Percentiles rank a stretch among this genome's conserved stretches.
Conservation (phyloP, 2,329 filamentous ascomycete genomes). For the Coleophoma crateriformis region DNA sequence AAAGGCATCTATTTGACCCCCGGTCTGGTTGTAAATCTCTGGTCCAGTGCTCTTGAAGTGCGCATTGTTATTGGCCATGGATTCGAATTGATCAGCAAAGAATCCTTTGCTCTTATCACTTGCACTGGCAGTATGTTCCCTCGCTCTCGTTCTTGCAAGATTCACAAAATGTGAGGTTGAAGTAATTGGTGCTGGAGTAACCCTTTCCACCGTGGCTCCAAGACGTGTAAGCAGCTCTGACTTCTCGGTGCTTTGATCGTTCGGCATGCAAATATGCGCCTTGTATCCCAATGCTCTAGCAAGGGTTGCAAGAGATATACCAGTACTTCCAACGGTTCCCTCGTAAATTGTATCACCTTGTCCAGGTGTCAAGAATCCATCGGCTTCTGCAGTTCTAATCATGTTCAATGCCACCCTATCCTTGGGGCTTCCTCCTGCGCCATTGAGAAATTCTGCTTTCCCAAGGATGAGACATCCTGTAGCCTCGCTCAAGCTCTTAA, state of each 20-base stretch:
- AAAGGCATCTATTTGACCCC: slow-evolving; percentile 74
- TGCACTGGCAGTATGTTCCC: slow-evolving; percentile 59
- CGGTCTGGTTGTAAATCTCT: slow-evolving; percentile 78
- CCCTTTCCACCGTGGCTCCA: slow-evolving; percentile 87
- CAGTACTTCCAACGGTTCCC: slow-evolving; percentile 92
- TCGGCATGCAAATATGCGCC: slow-evolving; percentile 95
- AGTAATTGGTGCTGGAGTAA: slow-evolving; percentile 88
- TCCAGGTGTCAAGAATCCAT: slow-evolving; percentile 69
- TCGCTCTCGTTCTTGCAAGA: slow-evolving; percentile 70
- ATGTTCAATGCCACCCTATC: slow-evolving; percentile 91
- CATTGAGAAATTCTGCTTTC: slow-evolving; percentile 96
- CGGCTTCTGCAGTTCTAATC: slow-evolving; percentile 75
- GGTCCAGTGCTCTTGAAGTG: slow-evolving; percentile 81
- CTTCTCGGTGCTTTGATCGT: slow-evolving; percentile 86
- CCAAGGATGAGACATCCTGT: slow-evolving; percentile 87
- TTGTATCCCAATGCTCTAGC: slow-evolving; percentile 84
- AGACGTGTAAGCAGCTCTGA: slow-evolving; percentile 82
- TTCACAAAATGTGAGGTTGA: slow-evolving; percentile 94
- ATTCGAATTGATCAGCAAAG: slow-evolving; percentile 97
- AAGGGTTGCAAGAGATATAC: slow-evolving; percentile 87
- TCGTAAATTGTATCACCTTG: slow-evolving; percentile 95
- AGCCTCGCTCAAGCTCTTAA: slow-evolving; percentile 77
- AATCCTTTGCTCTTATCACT: slow-evolving; percentile 68
- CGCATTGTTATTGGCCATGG: slow-evolving; percentile 78
- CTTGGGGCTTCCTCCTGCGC: slow-evolving; percentile 88